Evolutionary conservation across 179 eudicot genomes (phyloP), one percentile per base, ranked within the genome.

Genomic region (Pouteria campechiana): DNA sequence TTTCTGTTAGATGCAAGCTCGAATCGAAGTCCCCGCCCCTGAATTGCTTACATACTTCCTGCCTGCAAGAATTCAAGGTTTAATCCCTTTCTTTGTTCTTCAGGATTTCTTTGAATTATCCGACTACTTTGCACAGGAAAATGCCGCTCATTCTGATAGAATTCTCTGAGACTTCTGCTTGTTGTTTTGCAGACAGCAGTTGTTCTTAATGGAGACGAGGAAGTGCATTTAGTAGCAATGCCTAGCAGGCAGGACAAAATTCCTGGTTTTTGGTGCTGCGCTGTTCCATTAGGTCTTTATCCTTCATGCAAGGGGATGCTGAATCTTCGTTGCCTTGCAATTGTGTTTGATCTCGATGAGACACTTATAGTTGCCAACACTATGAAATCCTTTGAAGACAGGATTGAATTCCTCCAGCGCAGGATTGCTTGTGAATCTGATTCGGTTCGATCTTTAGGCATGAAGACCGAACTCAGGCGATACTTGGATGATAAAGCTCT

Each of bases 341-440:
- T 90, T 55, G 98, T 90, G 9, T 90, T 90, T 40, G 98, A 90
- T 69, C 94, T 90, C 6, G 98, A 56, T 50, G 66, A 90, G 56
- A 90, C 98, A 0, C 75, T 90, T 5, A 86, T 90, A 52, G 98
- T 90, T 41, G 96, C 96, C 19, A 90, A 90, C 54, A 76, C 98
- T 5, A 70, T 86, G 88, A 82, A 73, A 68, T 82, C 98, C 1
- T 90, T 90, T 45, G 94, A 82, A 57, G 96, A 90, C 52, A 68
- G 77, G 35, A 90, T 86, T 34, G 98, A 87, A 40, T 44, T 60
- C n/a, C 42, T 90, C 44, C 61, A 68, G 42, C 33, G 54, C 32
- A 74, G 84, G 84, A 73, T 90, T 51, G 56, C 61, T n/a, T 61
- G 78, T 25, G 96, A 90, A 48, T 36, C 45, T n/a, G 98, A 86